Conservation (phyloP, 306 rosid species). For the Cicer judaicum region DNA sequence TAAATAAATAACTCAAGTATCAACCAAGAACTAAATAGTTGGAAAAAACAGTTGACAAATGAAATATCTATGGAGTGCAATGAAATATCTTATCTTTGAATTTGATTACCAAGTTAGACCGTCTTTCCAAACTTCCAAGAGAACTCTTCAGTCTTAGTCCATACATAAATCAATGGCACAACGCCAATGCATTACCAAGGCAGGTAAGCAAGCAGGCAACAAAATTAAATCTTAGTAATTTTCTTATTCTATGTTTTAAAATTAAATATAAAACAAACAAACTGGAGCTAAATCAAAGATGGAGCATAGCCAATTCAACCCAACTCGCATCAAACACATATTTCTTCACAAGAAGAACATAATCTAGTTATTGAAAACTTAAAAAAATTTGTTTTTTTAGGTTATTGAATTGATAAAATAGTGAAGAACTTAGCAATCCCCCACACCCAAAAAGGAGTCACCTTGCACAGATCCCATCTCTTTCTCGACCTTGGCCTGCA, state of each 20-base stretch:
- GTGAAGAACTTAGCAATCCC: background rate
- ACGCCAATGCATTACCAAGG: conserved; percentile 33
- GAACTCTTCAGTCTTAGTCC: conserved; percentile 27
- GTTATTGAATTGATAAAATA: background rate
- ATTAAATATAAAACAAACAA: conserved; percentile 8
- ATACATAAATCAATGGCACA: background rate
- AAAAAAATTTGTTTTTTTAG: background rate
- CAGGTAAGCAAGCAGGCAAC: background rate
- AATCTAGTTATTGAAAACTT: background rate
- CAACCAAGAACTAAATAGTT: conserved; percentile 19
- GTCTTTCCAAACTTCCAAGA: background rate
- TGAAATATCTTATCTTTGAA: conserved; percentile 1
- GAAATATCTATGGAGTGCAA: background rate
- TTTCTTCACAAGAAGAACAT: conserved; percentile 23
- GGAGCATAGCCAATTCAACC: conserved; percentile 22
- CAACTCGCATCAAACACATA: background rate
- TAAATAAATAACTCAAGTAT: background rate
- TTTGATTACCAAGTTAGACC: conserved; percentile 21
- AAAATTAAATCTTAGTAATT: background rate
- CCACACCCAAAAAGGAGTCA: conserved; percentile 3
- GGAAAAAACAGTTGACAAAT: background rate
- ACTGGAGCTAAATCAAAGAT: background rate
- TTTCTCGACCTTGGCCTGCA: conserved; percentile 76
- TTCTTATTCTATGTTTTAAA: background rate
- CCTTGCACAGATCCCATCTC: conserved; percentile 73